Conservation (phyloP, 1,284 basidiomycete genomes). For the Kalmanozyma brasiliensis region DNA sequence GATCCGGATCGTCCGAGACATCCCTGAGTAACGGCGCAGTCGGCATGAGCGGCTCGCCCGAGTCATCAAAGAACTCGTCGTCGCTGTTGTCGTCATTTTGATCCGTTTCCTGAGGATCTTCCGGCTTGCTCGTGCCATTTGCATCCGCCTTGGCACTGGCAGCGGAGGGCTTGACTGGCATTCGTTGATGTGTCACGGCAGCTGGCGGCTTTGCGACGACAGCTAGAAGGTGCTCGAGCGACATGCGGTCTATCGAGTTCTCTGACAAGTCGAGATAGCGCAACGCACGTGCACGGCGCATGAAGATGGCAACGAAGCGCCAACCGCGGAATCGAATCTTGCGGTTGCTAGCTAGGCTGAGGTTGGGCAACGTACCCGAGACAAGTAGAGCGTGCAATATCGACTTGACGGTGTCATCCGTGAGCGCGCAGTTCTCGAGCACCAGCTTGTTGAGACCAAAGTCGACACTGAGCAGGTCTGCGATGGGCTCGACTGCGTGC, state of each 20-base stretch:
- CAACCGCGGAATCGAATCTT: conserved; percentile 82
- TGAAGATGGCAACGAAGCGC: conserved; percentile 81
- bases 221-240: conserved; percentile 80
- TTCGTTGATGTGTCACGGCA: conserved; percentile 10
- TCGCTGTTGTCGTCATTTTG: conserved; percentile 40
- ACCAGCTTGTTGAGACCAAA: conserved; percentile 62
- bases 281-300: conserved; percentile 78
- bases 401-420: conserved; percentile 78
- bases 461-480: conserved; percentile 64
- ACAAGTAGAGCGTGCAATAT: conserved; percentile 90
- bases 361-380: conserved; percentile 80
- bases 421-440: conserved; percentile 62
- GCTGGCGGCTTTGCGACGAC: conserved; percentile 69
- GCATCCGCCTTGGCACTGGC: conserved; percentile 8
- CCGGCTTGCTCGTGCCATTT: neutral
- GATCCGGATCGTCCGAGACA: conserved; percentile 38
- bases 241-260: conserved; percentile 79
- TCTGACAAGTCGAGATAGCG: conserved; percentile 90
- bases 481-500: conserved; percentile 57
- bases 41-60: conserved; percentile 61
- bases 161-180: conserved; percentile 5
- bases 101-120: neutral
- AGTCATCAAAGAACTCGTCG: conserved; percentile 55
- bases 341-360: conserved; percentile 87
- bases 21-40: conserved; percentile 54